Base-by-base conservation (phyloP, 345 rosid genomes). In the thale cress (Arabidopsis thaliana) region DNA sequence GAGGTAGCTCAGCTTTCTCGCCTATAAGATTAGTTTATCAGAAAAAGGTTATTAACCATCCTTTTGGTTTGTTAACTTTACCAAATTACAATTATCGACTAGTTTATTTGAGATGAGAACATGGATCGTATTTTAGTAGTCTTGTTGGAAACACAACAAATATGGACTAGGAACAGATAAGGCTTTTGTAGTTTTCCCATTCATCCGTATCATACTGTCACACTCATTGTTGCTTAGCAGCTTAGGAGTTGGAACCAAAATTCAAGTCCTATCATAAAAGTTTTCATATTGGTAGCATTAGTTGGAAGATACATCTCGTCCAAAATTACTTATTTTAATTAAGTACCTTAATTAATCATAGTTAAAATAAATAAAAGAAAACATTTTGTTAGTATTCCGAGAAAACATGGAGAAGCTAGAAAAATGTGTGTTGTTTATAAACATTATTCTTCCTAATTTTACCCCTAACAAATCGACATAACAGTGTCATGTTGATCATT, bases 1-100 rank as follows among this genome's bases (percentile, higher is more conserved):
- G 77, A 50, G 78, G 77, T 78, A 59, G 81, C 59, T 78, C 77
- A 72, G 64, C 69, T 72, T 73, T 78, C 36, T 37, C 53, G 14
- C 58, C 69, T 66, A 41, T 11, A 72, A 67, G 44, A 59, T 72
- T 72, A 65, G 59, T 78, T 78, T 41, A 59, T 41, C 62, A 12
- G 48, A 48, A 37, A 52, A 71, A 62, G 50, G 49, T 60, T 45
- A 76, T 34, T 63, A 63, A 53, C 60, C 37, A 69, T 16, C 12
- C 24, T 16, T 55, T 74, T 57, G 14, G 16, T 56, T 65, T 36
- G 22, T 59, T 52, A 44, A 45, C 34, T 41, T 30, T 38, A 12
- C 40, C 44, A 41, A 22, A 49, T 24, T 11, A 32, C 40, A 37
- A 24, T 24, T 23, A 53, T 53, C 25, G 44, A 74, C 25, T 55